A percentile compares a stretch with the other conserved stretches of the same genome.
phyloP scores from a whole-genome alignment of 495 filamentous ascomycete species.

The Bacidia gigantensis region DNA sequence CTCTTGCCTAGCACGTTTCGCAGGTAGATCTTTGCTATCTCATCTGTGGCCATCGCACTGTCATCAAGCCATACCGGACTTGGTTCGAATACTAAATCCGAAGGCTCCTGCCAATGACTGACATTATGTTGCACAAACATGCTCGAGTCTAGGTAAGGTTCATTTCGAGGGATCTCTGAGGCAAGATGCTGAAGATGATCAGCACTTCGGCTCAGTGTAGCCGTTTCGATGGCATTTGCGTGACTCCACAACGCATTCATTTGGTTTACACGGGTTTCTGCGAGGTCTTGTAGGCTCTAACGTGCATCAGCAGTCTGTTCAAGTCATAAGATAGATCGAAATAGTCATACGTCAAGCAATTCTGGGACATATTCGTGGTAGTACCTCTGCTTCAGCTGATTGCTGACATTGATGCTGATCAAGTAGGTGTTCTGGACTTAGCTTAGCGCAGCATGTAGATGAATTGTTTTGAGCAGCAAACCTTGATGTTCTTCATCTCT shows the following conservation, averaged over 20 bases:
- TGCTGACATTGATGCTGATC: constrained; percentile 87
- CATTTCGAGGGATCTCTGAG: constrained; percentile 76
- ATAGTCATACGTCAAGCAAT: constrained; percentile 60
- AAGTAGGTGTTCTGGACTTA: constrained; percentile 70
- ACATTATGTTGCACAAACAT: constrained; percentile 96
- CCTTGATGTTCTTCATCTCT: constrained; percentile 95
- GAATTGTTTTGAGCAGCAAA: constrained; percentile 13
- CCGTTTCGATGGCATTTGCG: constrained; percentile 63
- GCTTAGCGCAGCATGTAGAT: constrained; percentile 11
- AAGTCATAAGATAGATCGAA: constrained; percentile 5
- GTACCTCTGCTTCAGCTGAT: constrained; percentile 91
- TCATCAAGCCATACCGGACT: constrained; percentile 98
- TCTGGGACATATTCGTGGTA: constrained; percentile 95
- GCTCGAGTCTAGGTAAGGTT: constrained; percentile 78
- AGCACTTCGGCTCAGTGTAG: constrained; percentile 54
- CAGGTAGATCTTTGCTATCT: constrained; percentile 74
- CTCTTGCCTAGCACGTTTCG: constrained; percentile 85
- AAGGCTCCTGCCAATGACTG: constrained; percentile 63
- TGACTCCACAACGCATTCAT: constrained; percentile 76
- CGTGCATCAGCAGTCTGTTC: constrained; percentile 6
- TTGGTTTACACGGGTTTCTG: constrained; percentile 70
- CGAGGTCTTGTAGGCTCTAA: constrained; percentile 72
- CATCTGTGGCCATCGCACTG: constrained; percentile 65
- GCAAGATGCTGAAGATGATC: constrained; percentile 56
- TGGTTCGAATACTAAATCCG: constrained; percentile 76